Evolutionary conservation across 805 yeast genomes (phyloP), one percentile per base, ranked within the genome.

Genomic region (Teunomyces tritomae): DNA sequence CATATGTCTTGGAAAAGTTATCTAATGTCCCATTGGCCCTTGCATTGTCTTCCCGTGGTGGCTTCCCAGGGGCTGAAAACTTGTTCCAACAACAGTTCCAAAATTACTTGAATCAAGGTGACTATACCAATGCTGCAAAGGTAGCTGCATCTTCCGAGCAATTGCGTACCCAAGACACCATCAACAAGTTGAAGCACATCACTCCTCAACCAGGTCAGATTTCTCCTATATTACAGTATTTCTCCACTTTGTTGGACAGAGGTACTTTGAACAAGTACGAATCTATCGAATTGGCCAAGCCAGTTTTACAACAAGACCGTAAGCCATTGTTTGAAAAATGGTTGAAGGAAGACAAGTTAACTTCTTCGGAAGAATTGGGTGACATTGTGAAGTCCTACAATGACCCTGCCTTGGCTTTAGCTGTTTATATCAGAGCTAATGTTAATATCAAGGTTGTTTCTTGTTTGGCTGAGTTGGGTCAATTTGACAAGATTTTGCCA

Each of bases 311-410:
- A 71, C 97, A 91, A 74, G 95, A 89, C 67, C 87, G 97, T 65
- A 86, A 88, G 62, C 96, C 89, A 54, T 76, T 95, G 54, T 84
- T 94, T 55, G 99, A 94, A 71, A 94, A 92, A 73, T 94, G 97
- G 91, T 80, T 94, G 67, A 87, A 85, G 66, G 98, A 94, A 69
- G 96, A 90, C 65, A 94, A 94, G 70, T 80, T 94, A 56, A 91
- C 92, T 52, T 83, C 87, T 44, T 88, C 96, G n/a, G 99, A 94
- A 73, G 97, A 91, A 70, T 79, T 94, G 55, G 99, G 99, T 74
- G 99, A 94, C 65, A 80, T 90, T 61, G 94, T 94, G 53, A 89
- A 92, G 62, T 89, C 96, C 40, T 82, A 81, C 62, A 70, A 66
- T 52, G 97, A 92, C 58, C 72, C 87, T 10, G 81, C 91, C 27